Evolutionary conservation across 2,329 filamentous ascomycete species (phyloP), one percentile per base, ranked within the genome.

Genomic region (Nannizziopsis arthrosporioides): DNA sequence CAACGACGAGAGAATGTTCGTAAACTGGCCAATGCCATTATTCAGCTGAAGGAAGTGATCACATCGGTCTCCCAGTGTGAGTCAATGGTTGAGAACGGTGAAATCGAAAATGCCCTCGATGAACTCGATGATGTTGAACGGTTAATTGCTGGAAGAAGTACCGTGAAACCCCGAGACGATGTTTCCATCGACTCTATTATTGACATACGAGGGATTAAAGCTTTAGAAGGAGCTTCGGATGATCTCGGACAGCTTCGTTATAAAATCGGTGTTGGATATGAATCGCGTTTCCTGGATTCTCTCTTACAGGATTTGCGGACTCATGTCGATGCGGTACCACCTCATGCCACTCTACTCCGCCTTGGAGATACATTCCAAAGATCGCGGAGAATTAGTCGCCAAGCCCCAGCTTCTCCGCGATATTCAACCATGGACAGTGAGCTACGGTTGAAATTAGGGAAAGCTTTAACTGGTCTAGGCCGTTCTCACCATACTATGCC

Each of bases 191-290:
- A 67, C 59, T 44, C 70, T 67, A 34, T 64, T 78, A 48, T 78
- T 77, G 86, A 95, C 66, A 68, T 96, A 30, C 77, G 86, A 55
- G 77, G 78, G 3, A 78, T 93, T 27, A 82, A 80, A 44, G 89
- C 88, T 7, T 71, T 96, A 12, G 82, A 89, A 59, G 83, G 87
- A 0, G 80, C 94, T 11, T 81, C 81, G 47, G 76, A 81, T 38
- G 89, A 94, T 52, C 74, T 98, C 36, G 74, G 79, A 41, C 78
- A 81, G 31, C 69, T 98, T 42, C 81, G 87, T 50, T 78, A 80
- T 54, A 81, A 86, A 2, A 86, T 95, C 50, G 92, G 92, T 17
- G 88, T 84, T 63, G 85, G 82, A 0, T 96, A 89, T 60, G 89
- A 96, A 62, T 70, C 76, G 1, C 81, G 82, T 39, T 94, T 96